Evolutionary conservation across 1,139 yeast species (phyloP).

Genomic region (Sugiyamaella pinicola): DNA sequence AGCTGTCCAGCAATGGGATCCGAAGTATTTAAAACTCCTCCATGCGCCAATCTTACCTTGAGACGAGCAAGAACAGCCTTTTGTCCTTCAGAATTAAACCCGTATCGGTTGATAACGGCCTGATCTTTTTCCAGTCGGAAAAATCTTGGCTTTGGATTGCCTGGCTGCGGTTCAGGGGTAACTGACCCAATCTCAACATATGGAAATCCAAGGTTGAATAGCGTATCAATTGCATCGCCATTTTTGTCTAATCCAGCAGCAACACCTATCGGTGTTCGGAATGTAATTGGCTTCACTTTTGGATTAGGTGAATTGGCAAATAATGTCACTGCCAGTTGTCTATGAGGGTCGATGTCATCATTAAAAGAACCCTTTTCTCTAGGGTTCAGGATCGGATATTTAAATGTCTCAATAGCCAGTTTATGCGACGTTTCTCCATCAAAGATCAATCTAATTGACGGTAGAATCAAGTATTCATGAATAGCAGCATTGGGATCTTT

Average conservation of each 20-base stretch:
- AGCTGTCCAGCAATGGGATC: constrained; percentile 28
- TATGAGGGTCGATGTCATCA: constrained; percentile 38
- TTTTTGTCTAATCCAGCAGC: constrained; percentile 97
- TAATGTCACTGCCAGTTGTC: constrained; percentile 37
- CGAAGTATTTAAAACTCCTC: constrained; percentile 19
- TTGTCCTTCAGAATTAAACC: constrained; percentile 92
- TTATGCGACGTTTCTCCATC: constrained; percentile 86
- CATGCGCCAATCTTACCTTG: constrained; percentile 49
- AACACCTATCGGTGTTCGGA: constrained; percentile 81
- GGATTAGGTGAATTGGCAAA: constrained; percentile 38
- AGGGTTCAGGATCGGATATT: constrained; percentile 47
- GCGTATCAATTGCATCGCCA: constrained; percentile 88
- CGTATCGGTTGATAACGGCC: constrained; percentile 92
- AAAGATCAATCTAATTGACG: constrained; percentile 67
- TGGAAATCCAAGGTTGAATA: constrained; percentile 78
- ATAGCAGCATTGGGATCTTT: constrained; percentile 80
- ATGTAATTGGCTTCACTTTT: constrained; percentile 39
- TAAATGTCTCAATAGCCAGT: constrained; percentile 70
- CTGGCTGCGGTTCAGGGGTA: constrained; percentile 92
- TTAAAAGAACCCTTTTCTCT: constrained; percentile 38
- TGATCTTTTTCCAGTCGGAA: constrained; percentile 82
- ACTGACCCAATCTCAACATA: constrained; percentile 93
- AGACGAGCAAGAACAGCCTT: constrained; percentile 67
- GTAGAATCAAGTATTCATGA: constrained; percentile 80
- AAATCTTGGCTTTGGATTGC: constrained; percentile 88